Conservation (phyloP, 1,284 basidiomycete species). For the Ustilago xerochloae region DNA sequence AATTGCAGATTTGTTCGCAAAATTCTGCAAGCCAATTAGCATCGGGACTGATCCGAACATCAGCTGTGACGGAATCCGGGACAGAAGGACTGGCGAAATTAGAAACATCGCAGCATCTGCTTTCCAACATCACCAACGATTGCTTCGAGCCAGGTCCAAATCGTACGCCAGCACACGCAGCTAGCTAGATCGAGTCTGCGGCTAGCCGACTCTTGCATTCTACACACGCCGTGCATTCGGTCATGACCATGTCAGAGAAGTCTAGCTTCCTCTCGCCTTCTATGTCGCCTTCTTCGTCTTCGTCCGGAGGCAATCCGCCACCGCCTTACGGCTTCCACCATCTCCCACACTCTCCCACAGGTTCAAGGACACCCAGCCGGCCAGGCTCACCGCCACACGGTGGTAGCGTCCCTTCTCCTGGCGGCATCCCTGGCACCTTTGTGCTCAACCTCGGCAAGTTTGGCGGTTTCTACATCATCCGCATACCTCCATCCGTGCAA, state of each 20-base stretch:
- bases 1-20: background rate
- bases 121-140: too few relatives aligned
- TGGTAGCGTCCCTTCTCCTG: conserved; percentile 52
- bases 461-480: conserved; percentile 60
- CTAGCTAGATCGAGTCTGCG: background rate
- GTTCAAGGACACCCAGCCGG: conserved; percentile 52
- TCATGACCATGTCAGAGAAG: conserved; percentile 53
- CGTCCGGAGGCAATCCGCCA: conserved; percentile 56
- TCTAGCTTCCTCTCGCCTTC: conserved; percentile 50
- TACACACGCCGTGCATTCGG: background rate
- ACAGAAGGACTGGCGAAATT: too few relatives aligned
- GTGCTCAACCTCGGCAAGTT: conserved; percentile 59
- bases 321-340: conserved; percentile 63
- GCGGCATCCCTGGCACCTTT: conserved; percentile 55
- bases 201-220: background rate
- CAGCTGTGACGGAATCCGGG: too few relatives aligned
- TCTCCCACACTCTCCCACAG: conserved; percentile 56
- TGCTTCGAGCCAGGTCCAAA: background rate
- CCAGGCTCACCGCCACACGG: conserved; percentile 59
- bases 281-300: conserved; percentile 57
- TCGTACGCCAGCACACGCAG: background rate
- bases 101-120: too few relatives aligned
- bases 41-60: background rate
- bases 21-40: background rate
- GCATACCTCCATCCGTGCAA: conserved; percentile 51